These are phyloP conservation scores for Phylloporus sp. DNA, from an alignment of 768 basidiomycete species.

Conservation along the genomic window DNA sequence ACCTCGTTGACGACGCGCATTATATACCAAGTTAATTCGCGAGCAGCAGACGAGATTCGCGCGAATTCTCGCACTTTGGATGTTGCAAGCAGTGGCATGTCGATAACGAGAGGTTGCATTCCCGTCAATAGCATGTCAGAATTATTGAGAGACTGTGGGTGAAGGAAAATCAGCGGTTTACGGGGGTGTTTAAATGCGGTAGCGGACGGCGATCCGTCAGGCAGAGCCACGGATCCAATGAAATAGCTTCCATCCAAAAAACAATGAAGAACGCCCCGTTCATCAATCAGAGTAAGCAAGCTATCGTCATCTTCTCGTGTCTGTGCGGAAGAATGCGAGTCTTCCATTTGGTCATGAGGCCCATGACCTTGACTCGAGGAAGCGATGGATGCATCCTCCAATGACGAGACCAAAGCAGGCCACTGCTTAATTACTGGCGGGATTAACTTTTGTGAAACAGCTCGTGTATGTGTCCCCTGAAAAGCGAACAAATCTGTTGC, in stretches of 20 bases:
- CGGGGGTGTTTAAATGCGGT: conserved; percentile 41
- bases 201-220: conserved; percentile 30
- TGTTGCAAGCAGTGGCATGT: conserved; percentile 53
- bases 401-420: conserved; percentile 59
- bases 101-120: conserved; percentile 41
- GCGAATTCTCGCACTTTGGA: conserved; percentile 65
- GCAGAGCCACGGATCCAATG: conserved; percentile 46
- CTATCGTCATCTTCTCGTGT: conserved; percentile 53
- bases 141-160: conserved; percentile 33
- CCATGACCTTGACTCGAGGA: conserved; percentile 36
- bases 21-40: conserved; percentile 68
- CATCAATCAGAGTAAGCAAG: conserved; percentile 58
- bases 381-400: conserved; percentile 56
- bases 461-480: conserved; percentile 58
- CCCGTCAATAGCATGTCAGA: conserved; percentile 25
- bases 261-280: conserved; percentile 50
- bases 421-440: conserved; percentile 63
- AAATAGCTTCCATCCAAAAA: conserved; percentile 77
- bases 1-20: conserved; percentile 70
- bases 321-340: conserved; percentile 23
- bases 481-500: conserved; percentile 79
- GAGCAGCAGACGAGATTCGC: conserved; percentile 59
- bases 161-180: conserved; percentile 46
- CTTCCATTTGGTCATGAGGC: conserved; percentile 22
- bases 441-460: conserved; percentile 37